Evolutionary conservation across 495 filamentous ascomycete species (phyloP).

Genomic region (Penicillium angulare): DNA sequence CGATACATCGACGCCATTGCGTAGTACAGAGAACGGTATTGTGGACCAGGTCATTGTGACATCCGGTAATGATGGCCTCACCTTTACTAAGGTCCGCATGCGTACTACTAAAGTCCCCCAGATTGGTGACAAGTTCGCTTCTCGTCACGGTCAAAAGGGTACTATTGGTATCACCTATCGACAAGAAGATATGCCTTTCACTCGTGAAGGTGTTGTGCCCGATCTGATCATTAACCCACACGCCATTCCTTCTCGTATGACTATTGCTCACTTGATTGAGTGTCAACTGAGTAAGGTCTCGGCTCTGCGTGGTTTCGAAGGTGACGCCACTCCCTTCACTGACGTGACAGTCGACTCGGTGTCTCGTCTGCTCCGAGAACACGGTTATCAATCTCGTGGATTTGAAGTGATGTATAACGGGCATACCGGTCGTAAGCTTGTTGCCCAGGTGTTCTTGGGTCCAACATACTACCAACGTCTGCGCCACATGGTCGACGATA

Average conservation of each 20-base stretch:
- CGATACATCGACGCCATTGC: conserved; percentile 89
- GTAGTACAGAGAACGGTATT: conserved; percentile 95
- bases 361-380: conserved; percentile 82
- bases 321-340: conserved; percentile 97
- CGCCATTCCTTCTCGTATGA: conserved; percentile 99
- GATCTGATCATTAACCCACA: conserved; percentile 99
- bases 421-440: conserved; percentile 89
- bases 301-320: conserved; percentile 84
- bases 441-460: conserved; percentile 92
- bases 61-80: conserved; percentile 78
- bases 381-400: conserved; percentile 93
- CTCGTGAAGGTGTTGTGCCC: conserved; percentile 82
- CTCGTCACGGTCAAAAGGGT: conserved; percentile 98
- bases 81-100: conserved; percentile 95
- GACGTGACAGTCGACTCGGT: conserved; percentile 94
- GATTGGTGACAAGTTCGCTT: conserved; percentile 99
- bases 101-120: conserved; percentile 97
- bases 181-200: conserved; percentile 99
- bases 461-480: conserved; percentile 99
- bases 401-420: conserved; percentile 99
- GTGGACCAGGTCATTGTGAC: conserved; percentile 91
- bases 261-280: conserved; percentile 99
- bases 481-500: conserved; percentile 99
- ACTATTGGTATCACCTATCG: conserved; percentile 98
- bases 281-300: conserved; percentile 96